Evolutionary conservation across 202 grass and related monocot genomes (phyloP).

Genomic region (Zizania palustris): DNA sequence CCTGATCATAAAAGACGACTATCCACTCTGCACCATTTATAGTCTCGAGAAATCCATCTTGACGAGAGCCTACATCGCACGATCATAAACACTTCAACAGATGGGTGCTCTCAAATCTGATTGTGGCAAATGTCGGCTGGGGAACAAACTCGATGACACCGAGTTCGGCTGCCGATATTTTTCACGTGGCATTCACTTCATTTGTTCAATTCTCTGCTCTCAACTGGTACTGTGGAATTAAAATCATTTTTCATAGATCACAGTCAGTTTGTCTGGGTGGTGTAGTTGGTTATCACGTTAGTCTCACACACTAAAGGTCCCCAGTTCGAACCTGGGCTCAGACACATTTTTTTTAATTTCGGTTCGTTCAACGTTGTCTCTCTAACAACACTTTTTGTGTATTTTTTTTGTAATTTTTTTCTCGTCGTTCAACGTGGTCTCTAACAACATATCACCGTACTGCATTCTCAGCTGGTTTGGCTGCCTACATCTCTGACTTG

Average conservation of each 20-base stretch:
- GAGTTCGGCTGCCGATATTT: not conserved
- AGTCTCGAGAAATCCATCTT: conserved; percentile 10
- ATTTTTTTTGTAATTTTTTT: not conserved
- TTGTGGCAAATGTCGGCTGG: not conserved
- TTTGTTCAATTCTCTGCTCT: too few relatives aligned
- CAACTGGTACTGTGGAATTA: too few relatives aligned
- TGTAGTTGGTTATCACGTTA: conserved; percentile 90
- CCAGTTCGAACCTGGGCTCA: conserved; percentile 85
- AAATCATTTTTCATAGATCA: too few relatives aligned
- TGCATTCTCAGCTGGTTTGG: not conserved
- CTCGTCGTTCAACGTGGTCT: not conserved
- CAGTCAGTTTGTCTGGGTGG: conserved; percentile 56
- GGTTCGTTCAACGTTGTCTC: too few relatives aligned
- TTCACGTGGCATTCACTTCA: too few relatives aligned
- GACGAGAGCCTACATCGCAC: not conserved
- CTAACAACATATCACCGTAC: not conserved
- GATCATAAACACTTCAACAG: not conserved
- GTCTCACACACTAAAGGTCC: conserved; percentile 89
- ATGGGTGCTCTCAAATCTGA: not conserved
- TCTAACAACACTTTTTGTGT: too few relatives aligned
- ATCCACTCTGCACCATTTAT: not conserved
- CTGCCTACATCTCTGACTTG: conserved; percentile 2
- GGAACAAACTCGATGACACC: not conserved
- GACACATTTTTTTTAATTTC: conserved; percentile 19
- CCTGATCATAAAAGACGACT: not conserved